Evolutionary conservation across 2,329 filamentous ascomycete species (phyloP), one percentile per base, ranked within the genome.

Genomic region (Sclerotinia glacialis): DNA sequence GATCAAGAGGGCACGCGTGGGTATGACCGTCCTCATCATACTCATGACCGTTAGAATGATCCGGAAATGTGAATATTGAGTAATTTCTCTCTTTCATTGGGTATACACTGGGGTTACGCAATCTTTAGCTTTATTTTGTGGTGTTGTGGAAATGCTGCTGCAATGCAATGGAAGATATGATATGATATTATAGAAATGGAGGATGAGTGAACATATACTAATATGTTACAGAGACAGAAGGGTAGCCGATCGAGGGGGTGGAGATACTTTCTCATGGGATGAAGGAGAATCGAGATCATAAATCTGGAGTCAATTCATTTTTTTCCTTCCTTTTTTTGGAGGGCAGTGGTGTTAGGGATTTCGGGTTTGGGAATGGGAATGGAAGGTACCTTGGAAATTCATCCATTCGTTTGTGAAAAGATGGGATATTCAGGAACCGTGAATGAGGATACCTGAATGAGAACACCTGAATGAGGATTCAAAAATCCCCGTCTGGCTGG

Each of bases 61-160:
- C 50, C 50, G 50, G 49, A 64, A 64, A 56, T 64, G 50, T 56
- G 61, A 64, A 64, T 56, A 64, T 34, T 42, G 52, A 64, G 42
- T 55, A 31, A 55, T 44, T 46, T 64, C 21, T 64, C 46, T 56
- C 23, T 34, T 28, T 31, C 28, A 28, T 28, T 28, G 28, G 28
- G 5, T 31, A 8, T 52, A 16, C 26, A 28, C 16, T 28, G 7
- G 7, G 26, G 7, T 9, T 9, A 14, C 18, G 7, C 2, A 9
- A 18, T 31, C 5, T 52, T 4, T n/a, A 14, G 2, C 5, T 7
- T 52, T 3, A 28, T 21, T 31, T 2, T 28, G 26, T 18, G 16
- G 5, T 6, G 26, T 28, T 28, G 28, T 28, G 28, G 28, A 26
- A 18, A 31, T 28, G 26, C 6, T 18, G 11, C 23, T 11, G 49